A percentile compares a stretch with the other conserved stretches of the same genome.
phyloP scores from a whole-genome alignment of 1,284 basidiomycete genomes.

The Ustilago xerochloae region DNA sequence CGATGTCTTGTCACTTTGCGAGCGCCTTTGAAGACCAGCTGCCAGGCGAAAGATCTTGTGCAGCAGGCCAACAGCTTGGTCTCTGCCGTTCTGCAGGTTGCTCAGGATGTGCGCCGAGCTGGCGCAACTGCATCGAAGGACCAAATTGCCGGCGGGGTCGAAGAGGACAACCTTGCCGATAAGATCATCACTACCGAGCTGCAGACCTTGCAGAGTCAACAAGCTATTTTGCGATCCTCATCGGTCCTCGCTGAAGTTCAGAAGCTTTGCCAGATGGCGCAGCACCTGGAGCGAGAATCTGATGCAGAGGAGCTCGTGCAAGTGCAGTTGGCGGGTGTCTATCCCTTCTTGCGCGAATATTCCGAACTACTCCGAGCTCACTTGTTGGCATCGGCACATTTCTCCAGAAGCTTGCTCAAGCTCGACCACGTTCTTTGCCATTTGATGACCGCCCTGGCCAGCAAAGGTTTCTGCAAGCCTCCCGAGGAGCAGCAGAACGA shows the following conservation, averaged over 20 bases:
- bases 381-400: constrained; percentile 70
- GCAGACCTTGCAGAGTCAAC: constrained; percentile 22
- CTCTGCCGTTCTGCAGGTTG: constrained; percentile 62
- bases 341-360: constrained; percentile 61
- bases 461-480: constrained; percentile 82
- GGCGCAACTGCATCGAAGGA: not conserved
- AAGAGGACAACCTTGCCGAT: constrained; percentile 32
- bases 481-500: constrained; percentile 54
- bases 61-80: constrained; percentile 43
- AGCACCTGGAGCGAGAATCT: constrained; percentile 9
- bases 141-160: not conserved
- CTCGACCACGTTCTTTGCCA: constrained; percentile 82
- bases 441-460: constrained; percentile 79
- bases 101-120: constrained; percentile 56
- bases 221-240: constrained; percentile 35
- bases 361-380: constrained; percentile 70
- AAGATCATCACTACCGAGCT: constrained; percentile 40
- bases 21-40: constrained; percentile 11
- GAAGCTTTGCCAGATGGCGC: constrained; percentile 21
- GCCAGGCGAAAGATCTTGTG: constrained; percentile 17
- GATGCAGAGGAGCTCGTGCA: constrained; percentile 22
- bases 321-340: constrained; percentile 38
- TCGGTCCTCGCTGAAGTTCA: constrained; percentile 38
- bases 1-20: constrained; percentile 20
- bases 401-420: constrained; percentile 86